Conservation (phyloP, 2,329 filamentous ascomycete species). For the Trichoderma sp. region DNA sequence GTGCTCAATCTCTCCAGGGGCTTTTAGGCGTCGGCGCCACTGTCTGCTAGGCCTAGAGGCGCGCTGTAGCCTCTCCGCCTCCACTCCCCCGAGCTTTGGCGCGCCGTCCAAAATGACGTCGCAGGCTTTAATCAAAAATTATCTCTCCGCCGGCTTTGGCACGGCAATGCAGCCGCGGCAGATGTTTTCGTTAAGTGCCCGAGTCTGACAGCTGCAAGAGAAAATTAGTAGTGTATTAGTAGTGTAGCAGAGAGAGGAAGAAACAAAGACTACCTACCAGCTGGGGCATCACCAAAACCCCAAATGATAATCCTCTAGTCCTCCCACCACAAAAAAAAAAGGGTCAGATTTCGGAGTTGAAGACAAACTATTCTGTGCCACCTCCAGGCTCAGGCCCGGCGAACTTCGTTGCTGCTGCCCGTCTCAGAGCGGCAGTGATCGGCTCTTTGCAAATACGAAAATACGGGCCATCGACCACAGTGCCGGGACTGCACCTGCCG, state of each 20-base stretch:
- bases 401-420: neutral
- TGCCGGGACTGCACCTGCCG: neutral
- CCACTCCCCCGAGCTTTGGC: constrained; percentile 21
- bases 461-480: neutral
- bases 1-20: neutral
- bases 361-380: neutral
- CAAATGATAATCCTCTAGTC: neutral
- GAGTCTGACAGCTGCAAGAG: neutral
- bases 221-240: neutral
- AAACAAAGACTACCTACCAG: neutral
- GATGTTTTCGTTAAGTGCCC: neutral
- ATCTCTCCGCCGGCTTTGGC: constrained; percentile 20
- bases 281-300: neutral
- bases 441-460: neutral
- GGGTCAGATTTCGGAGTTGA: neutral
- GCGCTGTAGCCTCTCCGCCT: constrained; percentile 19
- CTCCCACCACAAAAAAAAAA: neutral
- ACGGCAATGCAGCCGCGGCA: constrained; percentile 19
- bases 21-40: constrained; percentile 17
- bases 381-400: neutral
- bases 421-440: constrained; percentile 22
- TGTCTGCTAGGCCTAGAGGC: neutral
- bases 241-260: neutral
- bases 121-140: neutral
- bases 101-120: constrained; percentile 18